phyloP scores from a whole-genome alignment of 352 stramenopile species.

The Phytophthora niederhauseri region DNA sequence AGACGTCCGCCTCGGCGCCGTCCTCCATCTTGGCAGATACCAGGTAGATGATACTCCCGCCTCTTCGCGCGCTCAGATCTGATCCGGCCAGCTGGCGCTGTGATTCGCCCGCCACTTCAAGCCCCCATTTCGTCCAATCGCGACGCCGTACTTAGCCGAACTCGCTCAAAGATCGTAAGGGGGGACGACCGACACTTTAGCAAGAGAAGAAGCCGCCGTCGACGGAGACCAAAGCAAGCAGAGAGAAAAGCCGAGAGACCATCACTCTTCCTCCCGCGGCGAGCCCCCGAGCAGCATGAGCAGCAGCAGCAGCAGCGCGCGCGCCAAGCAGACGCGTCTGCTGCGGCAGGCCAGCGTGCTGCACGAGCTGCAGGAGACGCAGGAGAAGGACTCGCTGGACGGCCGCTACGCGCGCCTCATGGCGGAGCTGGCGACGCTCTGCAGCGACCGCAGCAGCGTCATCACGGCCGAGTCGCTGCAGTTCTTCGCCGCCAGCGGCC shows the following conservation, averaged over 20 bases:
- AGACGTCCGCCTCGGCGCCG: slow-evolving; percentile 34
- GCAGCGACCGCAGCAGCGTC: slow-evolving; percentile 74
- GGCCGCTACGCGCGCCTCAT: slow-evolving; percentile 78
- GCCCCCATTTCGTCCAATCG: slow-evolving; percentile 11
- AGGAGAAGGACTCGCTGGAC: slow-evolving; percentile 77
- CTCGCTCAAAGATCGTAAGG: slow-evolving; percentile 32
- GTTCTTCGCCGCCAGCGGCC: slow-evolving; percentile 62
- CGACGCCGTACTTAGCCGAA: slow-evolving; percentile 13
- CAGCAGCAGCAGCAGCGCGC: slow-evolving; percentile 29
- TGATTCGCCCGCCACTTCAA: slow-evolving; percentile 32
- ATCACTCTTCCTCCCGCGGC: slow-evolving; percentile 27
- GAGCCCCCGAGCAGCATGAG: slow-evolving; percentile 7
- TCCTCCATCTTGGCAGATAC: not conserved
- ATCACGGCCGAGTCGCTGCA: slow-evolving; percentile 77
- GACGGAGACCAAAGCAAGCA: slow-evolving; percentile 1
- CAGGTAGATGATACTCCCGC: not conserved
- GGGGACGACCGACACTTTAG: slow-evolving; percentile 5
- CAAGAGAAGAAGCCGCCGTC: slow-evolving; percentile 11
- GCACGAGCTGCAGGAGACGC: slow-evolving; percentile 77
- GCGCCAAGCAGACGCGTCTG: slow-evolving; percentile 41
- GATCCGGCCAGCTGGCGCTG: too few species aligned
- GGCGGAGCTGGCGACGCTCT: slow-evolving; percentile 74
- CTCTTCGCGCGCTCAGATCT: too few species aligned
- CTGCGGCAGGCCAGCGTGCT: slow-evolving; percentile 78
- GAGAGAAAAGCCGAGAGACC: slow-evolving; percentile 20